Percentiles rank a stretch among this genome's conserved stretches.
Conservation (phyloP, 257 asterid genomes). For the Solanum boliviense region DNA sequence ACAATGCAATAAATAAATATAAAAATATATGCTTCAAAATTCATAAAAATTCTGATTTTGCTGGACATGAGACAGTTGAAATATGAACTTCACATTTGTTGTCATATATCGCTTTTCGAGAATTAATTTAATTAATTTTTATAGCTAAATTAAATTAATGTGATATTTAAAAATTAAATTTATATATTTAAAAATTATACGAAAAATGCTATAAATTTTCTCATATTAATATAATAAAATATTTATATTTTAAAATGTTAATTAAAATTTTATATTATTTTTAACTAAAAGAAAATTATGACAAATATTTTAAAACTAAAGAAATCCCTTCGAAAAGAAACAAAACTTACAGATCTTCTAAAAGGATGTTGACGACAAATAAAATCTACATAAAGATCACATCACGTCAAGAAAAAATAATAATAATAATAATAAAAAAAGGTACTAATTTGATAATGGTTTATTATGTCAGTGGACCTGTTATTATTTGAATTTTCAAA, state of each 20-base stretch:
- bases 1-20: neutral
- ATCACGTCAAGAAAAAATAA: neutral
- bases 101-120: neutral
- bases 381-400: neutral
- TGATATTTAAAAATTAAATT: no score
- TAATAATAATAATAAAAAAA: neutral
- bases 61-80: neutral
- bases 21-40: neutral
- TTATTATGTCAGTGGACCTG: neutral
- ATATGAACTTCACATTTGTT: neutral
- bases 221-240: no score
- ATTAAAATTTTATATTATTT: no score
- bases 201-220: no score
- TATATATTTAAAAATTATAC: no score
- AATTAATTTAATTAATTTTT: no score
- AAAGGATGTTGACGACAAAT: neutral
- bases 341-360: neutral
- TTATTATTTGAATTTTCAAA: neutral
- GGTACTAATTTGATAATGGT: neutral
- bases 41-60: neutral
- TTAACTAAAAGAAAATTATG: no score
- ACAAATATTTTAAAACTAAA: no score
- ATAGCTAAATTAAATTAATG: no score
- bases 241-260: no score
- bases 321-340: neutral